Conservation (phyloP, 768 basidiomycete species). For the Kwoniella newhampshirensis region DNA sequence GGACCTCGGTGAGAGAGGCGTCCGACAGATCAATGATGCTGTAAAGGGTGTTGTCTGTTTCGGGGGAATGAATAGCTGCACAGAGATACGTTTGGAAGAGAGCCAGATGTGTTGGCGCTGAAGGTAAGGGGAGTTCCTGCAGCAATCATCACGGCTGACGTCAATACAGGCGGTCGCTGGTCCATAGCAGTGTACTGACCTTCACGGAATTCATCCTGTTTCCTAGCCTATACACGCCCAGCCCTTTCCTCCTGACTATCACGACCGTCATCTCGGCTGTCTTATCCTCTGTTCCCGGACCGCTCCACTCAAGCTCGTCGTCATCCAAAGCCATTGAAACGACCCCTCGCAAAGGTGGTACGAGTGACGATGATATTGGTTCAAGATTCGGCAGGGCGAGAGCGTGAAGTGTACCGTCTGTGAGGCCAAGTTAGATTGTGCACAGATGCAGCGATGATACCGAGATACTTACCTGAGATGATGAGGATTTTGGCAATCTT, state of each 20-base stretch:
- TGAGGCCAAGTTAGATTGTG: background rate
- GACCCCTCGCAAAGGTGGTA: constrained; percentile 79
- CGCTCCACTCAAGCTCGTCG: constrained; percentile 55
- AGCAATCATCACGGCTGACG: background rate
- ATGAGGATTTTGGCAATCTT: constrained; percentile 72
- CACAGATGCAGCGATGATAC: constrained; percentile 57
- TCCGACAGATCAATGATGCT: constrained; percentile 75
- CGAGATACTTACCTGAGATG: constrained; percentile 63
- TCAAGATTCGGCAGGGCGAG: constrained; percentile 79
- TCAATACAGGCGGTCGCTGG: background rate
- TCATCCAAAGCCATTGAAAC: constrained; percentile 80
- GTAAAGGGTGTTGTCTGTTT: constrained; percentile 56
- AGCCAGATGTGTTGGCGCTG: constrained; percentile 37
- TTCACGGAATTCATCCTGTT: constrained; percentile 37
- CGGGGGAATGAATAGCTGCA: constrained; percentile 36
- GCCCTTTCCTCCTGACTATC: constrained; percentile 48
- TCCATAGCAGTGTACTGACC: constrained; percentile 18
- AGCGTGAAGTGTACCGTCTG: constrained; percentile 64
- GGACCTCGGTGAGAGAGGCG: constrained; percentile 67
- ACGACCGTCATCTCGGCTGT: constrained; percentile 48
- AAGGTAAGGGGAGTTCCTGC: constrained; percentile 53
- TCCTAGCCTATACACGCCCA: constrained; percentile 53
- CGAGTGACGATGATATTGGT: constrained; percentile 60
- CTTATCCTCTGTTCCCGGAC: constrained; percentile 32
- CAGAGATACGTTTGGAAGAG: constrained; percentile 43